A percentile compares a stretch with the other conserved stretches of the same genome.
These are phyloP conservation scores for Kodamaea kaohsiungensis DNA, from an alignment of 805 yeast species.

Conservation along the genomic window DNA sequence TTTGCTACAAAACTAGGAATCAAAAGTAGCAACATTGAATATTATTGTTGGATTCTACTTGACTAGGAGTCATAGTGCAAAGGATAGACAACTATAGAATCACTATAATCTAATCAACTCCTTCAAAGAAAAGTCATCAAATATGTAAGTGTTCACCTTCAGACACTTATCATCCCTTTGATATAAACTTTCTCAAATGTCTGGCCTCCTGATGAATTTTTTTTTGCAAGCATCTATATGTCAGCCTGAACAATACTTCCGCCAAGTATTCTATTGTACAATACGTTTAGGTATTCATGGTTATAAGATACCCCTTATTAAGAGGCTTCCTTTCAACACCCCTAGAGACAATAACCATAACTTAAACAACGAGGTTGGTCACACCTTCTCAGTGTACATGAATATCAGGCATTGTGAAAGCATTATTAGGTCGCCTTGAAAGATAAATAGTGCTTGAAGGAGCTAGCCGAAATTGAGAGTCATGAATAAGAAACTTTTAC, in stretches of 20 bases:
- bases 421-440: not conserved
- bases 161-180: not conserved
- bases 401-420: not conserved
- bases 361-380: not conserved
- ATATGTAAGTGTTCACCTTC: not conserved
- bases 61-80: too few species aligned
- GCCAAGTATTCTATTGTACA: not conserved
- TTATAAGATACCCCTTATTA: not conserved
- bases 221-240: not conserved
- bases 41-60: too few species aligned
- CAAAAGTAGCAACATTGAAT: too few species aligned
- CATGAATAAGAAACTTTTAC: too few species aligned
- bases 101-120: not conserved
- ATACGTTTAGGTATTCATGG: not conserved
- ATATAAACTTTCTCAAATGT: not conserved
- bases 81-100: too few species aligned
- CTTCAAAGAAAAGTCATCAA: not conserved
- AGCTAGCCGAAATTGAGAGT: not conserved
- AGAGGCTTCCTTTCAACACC: not conserved
- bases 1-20: too few species aligned
- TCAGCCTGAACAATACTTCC: not conserved
- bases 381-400: not conserved
- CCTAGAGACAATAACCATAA: not conserved
- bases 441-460: not conserved
- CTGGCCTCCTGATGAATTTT: not conserved